Conservation (phyloP, 306 rosid species). For the Pyrus communis region DNA sequence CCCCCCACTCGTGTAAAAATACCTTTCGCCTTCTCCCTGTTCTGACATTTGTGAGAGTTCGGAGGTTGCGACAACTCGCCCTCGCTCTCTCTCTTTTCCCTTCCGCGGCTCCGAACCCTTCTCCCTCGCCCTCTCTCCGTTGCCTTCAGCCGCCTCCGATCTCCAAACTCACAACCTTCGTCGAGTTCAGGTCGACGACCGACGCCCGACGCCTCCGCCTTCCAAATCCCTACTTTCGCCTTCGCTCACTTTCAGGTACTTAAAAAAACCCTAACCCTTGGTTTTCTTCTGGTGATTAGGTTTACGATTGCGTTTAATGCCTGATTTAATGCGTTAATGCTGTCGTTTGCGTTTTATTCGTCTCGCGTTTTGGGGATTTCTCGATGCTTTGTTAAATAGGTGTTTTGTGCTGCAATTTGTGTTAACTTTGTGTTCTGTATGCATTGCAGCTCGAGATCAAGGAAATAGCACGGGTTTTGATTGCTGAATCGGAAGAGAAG, state of each 20-base stretch:
- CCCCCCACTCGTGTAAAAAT: not conserved
- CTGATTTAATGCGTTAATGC: not conserved
- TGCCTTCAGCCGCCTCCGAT: not conserved
- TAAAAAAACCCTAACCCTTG: not conserved
- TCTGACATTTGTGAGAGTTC: not conserved
- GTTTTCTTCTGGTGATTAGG: not conserved
- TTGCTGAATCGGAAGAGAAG: constrained; percentile 7
- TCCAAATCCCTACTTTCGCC: not conserved
- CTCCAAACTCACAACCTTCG: not conserved
- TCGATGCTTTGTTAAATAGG: not conserved
- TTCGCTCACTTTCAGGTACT: not conserved
- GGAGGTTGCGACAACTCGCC: not conserved
- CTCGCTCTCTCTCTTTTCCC: not conserved
- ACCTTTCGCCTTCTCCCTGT: not conserved
- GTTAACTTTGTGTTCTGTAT: not conserved
- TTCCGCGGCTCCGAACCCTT: not conserved
- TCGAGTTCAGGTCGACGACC: not conserved
- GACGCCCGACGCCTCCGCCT: not conserved
- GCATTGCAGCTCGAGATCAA: constrained; percentile 4
- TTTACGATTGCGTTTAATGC: not conserved
- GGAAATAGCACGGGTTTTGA: not conserved
- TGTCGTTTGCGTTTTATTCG: not conserved
- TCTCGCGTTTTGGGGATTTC: not conserved
- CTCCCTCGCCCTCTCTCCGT: not conserved
- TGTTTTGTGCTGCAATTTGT: not conserved